Percentiles rank a stretch among this genome's conserved stretches.
Evolutionary conservation across 192 early-diverging fungal species (phyloP).

Genomic region (Backusella australiensis): DNA sequence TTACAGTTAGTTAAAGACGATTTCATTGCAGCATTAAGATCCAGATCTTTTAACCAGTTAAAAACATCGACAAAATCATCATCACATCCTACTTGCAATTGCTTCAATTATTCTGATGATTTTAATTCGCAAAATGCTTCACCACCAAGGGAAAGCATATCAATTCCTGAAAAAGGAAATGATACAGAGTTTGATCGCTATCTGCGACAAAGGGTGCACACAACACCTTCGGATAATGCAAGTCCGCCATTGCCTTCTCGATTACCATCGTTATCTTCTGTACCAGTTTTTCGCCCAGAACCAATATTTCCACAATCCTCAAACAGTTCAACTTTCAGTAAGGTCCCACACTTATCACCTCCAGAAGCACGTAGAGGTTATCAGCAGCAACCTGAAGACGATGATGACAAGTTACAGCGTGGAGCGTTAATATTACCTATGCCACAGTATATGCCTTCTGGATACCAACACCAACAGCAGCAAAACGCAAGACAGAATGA

Average conservation of each 20-base stretch:
- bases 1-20: slow-evolving; percentile 23
- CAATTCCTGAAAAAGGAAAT: slow-evolving; percentile 1
- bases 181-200: slow-evolving; percentile 26
- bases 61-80: neutral
- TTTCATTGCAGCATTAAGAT: slow-evolving; percentile 18
- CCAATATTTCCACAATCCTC: neutral
- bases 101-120: neutral
- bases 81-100: slow-evolving; percentile 14
- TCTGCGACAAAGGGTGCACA: slow-evolving; percentile 12
- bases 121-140: slow-evolving; percentile 1
- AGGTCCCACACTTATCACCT: neutral
- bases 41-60: slow-evolving; percentile 13
- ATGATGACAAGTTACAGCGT: neutral
- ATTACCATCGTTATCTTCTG: neutral
- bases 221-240: neutral
- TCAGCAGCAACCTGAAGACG: neutral
- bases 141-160: neutral
- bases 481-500: slow-evolving; percentile 1
- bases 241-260: slow-evolving; percentile 8
- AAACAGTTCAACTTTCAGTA: neutral
- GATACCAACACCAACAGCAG: neutral
- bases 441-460: neutral
- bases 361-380: neutral
- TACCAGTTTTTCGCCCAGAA: slow-evolving; percentile 9
- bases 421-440: neutral